Base-by-base conservation (phyloP, 2,329 filamentous ascomycete genomes). In the Penicillium crustosum region DNA sequence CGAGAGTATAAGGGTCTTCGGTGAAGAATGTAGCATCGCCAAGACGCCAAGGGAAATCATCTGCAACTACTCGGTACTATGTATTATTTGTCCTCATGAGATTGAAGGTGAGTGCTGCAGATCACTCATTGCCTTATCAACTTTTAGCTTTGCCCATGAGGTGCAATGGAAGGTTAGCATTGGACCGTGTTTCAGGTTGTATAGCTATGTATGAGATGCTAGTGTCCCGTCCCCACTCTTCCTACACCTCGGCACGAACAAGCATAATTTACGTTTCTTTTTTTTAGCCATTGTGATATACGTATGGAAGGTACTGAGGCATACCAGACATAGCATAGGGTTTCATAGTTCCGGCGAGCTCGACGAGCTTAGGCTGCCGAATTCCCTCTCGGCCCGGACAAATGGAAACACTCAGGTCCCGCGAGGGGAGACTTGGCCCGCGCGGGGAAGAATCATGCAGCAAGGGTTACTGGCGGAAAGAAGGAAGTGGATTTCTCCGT, bases 31-130 rank as follows among this genome's bases (percentile, higher is more conserved):
- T 15, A 25, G 19, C n/a, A 27, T 36, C 41, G 61, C 61, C 61
- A 60, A 63, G 61, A 42, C 38, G 56, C 61, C 56, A 63, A 61
- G 54, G 61, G 15, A 38, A 53, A 61, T 60, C 56, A 55, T 59
- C 49, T 48, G 47, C 52, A 56, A 54, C 53, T 33, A 33, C 31
- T 33, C 2, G 5, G 27, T 33, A 13, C 31, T 33, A 42, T 35
- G 29, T 17, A 10, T 44, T 33, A 10, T 44, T 15, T 17, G 21
- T 15, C 15, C 23, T 27, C 29, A n/a, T 53, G 27, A 13, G 23
- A 53, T 44, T 29, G 13, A 31, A 38, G 33, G 7, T 25, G 39
- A 52, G 27, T 33, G 7, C 21, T 53, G 49, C 49, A 48, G 49
- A 48, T 48, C 49, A 44, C 17, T 51, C 17, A 39, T 4, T 41